Base-by-base conservation (phyloP, 163 green algal genomes). In the Volvox carteri region DNA sequence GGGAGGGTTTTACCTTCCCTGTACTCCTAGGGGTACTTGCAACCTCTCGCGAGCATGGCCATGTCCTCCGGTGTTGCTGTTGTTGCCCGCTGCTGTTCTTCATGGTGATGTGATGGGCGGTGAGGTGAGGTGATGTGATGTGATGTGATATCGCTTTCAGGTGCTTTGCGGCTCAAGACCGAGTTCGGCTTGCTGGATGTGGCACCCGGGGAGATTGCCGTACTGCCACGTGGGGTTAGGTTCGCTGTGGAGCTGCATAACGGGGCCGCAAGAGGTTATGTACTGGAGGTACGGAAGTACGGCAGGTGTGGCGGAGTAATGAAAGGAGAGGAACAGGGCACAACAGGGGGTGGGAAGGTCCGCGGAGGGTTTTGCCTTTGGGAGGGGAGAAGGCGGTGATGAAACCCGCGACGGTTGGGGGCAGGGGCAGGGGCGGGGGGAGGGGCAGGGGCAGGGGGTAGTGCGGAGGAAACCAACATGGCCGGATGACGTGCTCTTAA, bases 171-270 rank as follows among this genome's bases (percentile, higher is more conserved):
- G 5, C 73, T 99, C 2, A 96, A 85, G 6, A 99, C 97, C 2
- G 97, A 99, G 94, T 98, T 98, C 93, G 97, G 97, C 6, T 72
- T 90, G 33, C 87, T 99, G 83, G 74, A 95, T 19, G 73, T 99
- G 68, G 65, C 81, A 0, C 97, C 97, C 0, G 95, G 96, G 0
- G 96, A 99, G 92, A 95, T 99, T 14, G 92, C 86, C 7, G 95
- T 99, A 37, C 44, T 99, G 19, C 96, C 94, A 33, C 93, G 96
- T 7, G 97, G 97, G 60, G 95, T 99, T 54, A 94, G 96, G 44
- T 99, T 99, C 86, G 89, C 92, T 2, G 95, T 99, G 80, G 87
- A 70, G n/a, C 92, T 98, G 75, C 77, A 65, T 16, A 21, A 28
- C 30, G 46, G 6, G n/a, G 87, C 54, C 25, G 90, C 88, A 6